Base-by-base conservation (phyloP, 2,329 filamentous ascomycete species). In the Calycina herbarum region DNA sequence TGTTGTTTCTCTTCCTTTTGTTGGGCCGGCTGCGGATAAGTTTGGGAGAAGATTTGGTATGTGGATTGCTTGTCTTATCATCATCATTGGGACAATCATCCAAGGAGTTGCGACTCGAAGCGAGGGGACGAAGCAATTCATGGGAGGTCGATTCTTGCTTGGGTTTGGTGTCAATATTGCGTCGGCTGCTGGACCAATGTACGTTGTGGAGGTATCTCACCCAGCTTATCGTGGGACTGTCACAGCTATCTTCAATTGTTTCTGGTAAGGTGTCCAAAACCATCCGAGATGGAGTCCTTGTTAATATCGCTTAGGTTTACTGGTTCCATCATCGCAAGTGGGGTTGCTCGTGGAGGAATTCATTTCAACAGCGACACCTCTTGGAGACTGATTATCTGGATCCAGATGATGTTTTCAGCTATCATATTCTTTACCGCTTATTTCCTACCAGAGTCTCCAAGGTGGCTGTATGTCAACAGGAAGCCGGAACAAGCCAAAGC, bases 361-460 rank as follows among this genome's bases (percentile, higher is more conserved):
- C 81, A 79, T 62, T 73, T 81, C 11, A 73, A 77, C 2, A 74
- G 73, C 1, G 68, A 74, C 8, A 66, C 76, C 5, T 79, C 79
- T 5, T 88, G 85, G 85, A 78, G 81, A 54, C 79, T 86, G 17
- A 83, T 85, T 1, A 76, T 86, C 35, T 83, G 82, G 78, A 71
- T 81, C 4, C 81, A 83, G 67, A 70, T 81, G 58, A 74, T 82
- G 62, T 81, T 80, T 57, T 75, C 79, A 3, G 75, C 75, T 1
- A 69, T 86, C 31, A 82, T 86, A 56, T 76, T 81, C 8, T 29
- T 81, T 13, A 78, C 79, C 27, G 78, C 82, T 3, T 85, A 81
- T 64, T 81, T 87, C 68, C 77, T 89, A 0, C 87, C 87, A 0
- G 87, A 89, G 71, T 87, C 84, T 2, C 87, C 87, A 1, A 77